Base-by-base conservation (phyloP, 1,284 basidiomycete species). In the Blastosporella zonata region DNA sequence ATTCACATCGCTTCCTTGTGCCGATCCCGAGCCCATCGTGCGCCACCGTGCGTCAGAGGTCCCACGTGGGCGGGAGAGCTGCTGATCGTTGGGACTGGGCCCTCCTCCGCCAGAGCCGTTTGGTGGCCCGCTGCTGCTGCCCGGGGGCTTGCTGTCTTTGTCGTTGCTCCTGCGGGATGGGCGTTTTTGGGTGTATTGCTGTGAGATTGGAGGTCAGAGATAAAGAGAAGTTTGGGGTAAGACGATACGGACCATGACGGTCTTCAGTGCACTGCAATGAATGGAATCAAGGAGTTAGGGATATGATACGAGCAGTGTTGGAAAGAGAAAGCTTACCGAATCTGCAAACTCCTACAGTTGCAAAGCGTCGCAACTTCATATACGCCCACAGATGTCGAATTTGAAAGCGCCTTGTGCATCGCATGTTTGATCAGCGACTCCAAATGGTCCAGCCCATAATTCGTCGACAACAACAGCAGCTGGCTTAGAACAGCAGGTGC, bases 351-450 rank as follows among this genome's bases (percentile, higher is more conserved):
- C 56, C 90, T 82, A 65, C 89, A 90, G 58, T 84, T 90, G 62
- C 93, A 94, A 7, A 97, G 73, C 1, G 93, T 93, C 4, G 94
- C 93, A 5, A 96, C 91, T 64, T 96, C 93, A 64, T 96, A 95
- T 21, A 97, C 87, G 34, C 89, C 90, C 7, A 95, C 89, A 10
- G 90, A 90, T 6, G 87, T 90, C 6, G 83, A 79, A 55, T 90
- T 89, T 34, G 87, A 89, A 20, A 97, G 68, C 13, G 88, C 81
- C 27, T 85, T 80, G 62, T 98, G 95, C 80, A 97, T 90, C 1
- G 93, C 91, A 65, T 98, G 94, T 55, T 88, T 87, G 10, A 93
- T 90, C 25, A 96, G 75, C 8, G 72, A 74, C 54, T 85, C 80
- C 17, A 98, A 72, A 60, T 94, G 84, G 1, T 77, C 67, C 46